Conservation (phyloP, 192 early-diverging fungal genomes). For the Dissophora ornata region DNA sequence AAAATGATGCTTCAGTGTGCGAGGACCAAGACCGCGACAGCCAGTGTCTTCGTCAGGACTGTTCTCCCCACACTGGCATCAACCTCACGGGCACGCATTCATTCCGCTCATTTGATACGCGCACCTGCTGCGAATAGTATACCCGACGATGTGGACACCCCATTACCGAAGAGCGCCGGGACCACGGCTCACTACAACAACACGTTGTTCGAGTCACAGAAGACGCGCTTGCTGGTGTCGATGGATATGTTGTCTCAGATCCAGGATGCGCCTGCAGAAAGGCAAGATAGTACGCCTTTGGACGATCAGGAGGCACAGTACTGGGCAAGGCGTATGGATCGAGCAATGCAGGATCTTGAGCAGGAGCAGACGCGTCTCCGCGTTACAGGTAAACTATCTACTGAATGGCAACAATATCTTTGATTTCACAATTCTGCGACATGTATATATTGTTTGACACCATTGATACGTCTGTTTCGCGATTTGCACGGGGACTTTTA, state of each 20-base stretch:
- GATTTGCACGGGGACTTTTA: no score
- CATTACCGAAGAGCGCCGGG: constrained; percentile 5
- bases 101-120: background rate
- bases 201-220: constrained; percentile 24
- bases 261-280: constrained; percentile 41
- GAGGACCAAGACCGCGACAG: constrained; percentile 16
- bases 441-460: no score
- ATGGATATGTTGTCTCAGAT: constrained; percentile 53
- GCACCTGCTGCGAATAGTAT: constrained; percentile 14
- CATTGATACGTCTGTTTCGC: no score
- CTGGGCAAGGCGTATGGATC: constrained; percentile 43
- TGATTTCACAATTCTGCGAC: no score
- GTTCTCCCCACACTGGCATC: constrained; percentile 22
- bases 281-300: constrained; percentile 23
- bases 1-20: constrained; percentile 25
- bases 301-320: constrained; percentile 46
- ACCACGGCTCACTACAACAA: background rate
- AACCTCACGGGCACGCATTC: constrained; percentile 5
- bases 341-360: constrained; percentile 39
- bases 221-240: constrained; percentile 23
- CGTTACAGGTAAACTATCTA: constrained; percentile 22
- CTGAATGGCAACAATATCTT: no score
- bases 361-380: constrained; percentile 26
- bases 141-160: constrained; percentile 34
- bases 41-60: background rate